Percentiles rank a stretch among this genome's conserved stretches.
phyloP scores from a whole-genome alignment of 1,284 basidiomycete species.

The Cutaneotrichosporon sp. region DNA sequence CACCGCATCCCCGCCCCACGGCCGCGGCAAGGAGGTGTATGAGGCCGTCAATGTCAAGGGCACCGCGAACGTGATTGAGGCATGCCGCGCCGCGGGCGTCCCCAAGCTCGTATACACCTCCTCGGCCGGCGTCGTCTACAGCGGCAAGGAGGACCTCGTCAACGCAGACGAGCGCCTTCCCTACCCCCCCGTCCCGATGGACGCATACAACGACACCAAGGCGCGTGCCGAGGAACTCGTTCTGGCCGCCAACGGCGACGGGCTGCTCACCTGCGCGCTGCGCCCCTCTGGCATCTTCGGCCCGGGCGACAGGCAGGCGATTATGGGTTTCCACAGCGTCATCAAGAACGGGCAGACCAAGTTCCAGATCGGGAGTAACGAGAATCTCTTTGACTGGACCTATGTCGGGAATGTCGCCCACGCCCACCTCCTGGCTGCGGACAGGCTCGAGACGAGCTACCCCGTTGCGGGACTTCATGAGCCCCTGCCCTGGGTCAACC shows the following conservation, averaged over 20 bases:
- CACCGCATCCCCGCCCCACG: slow-evolving; percentile 85
- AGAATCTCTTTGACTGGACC: slow-evolving; percentile 94
- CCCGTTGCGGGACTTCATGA: slow-evolving; percentile 53
- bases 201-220: slow-evolving; percentile 97
- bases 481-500: slow-evolving; percentile 60
- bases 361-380: slow-evolving; percentile 91
- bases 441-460: slow-evolving; percentile 52
- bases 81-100: slow-evolving; percentile 66
- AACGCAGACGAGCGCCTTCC: slow-evolving; percentile 86
- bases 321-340: slow-evolving; percentile 73
- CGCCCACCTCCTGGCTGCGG: slow-evolving; percentile 90
- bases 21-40: slow-evolving; percentile 67
- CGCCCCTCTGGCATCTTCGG: slow-evolving; percentile 97
- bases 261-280: slow-evolving; percentile 81
- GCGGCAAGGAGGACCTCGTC: slow-evolving; percentile 67
- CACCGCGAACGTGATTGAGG: slow-evolving; percentile 77
- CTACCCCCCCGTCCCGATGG: slow-evolving; percentile 69
- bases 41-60: slow-evolving; percentile 93
- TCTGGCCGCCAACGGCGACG: slow-evolving; percentile 76
- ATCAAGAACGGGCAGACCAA: slow-evolving; percentile 78
- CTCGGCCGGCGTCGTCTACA: slow-evolving; percentile 88
- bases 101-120: slow-evolving; percentile 91
- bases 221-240: slow-evolving; percentile 81
- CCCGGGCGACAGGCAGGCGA: slow-evolving; percentile 85
- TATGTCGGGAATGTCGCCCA: slow-evolving; percentile 94